Evolutionary conservation across 2,329 filamentous ascomycete genomes (phyloP).

Genomic region (Diaporthe sp.): DNA sequence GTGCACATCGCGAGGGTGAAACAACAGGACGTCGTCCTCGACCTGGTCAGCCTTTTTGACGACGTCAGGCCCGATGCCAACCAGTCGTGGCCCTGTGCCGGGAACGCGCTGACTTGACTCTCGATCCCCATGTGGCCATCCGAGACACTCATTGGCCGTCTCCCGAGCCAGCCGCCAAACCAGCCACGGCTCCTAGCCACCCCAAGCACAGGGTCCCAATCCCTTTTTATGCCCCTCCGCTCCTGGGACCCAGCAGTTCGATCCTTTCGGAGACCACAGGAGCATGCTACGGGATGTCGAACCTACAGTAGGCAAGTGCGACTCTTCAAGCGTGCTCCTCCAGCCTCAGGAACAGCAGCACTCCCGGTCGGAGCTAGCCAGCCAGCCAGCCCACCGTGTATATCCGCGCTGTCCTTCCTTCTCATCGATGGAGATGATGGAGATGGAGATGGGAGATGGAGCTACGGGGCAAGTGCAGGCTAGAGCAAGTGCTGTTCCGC

Average conservation of each 20-base stretch:
- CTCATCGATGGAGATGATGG: background rate
- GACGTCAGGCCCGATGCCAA: conserved; percentile 19
- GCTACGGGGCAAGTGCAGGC: background rate
- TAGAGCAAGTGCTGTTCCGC: background rate
- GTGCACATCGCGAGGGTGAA: background rate
- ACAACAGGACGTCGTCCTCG: background rate
- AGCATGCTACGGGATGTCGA: conserved; percentile 10
- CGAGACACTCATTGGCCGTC: conserved; percentile 34
- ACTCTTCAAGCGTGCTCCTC: background rate
- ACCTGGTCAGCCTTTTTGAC: background rate
- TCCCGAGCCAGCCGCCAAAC: conserved; percentile 30
- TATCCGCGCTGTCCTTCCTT: background rate
- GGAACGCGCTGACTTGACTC: conserved; percentile 38
- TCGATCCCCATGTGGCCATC: conserved; percentile 41
- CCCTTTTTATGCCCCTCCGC: background rate
- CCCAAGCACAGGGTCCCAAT: conserved; percentile 8
- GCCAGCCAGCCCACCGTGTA: background rate
- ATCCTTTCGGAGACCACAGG: background rate
- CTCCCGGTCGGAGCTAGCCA: conserved; percentile 13
- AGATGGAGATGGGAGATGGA: background rate
- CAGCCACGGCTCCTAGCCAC: background rate
- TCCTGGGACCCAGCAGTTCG: background rate
- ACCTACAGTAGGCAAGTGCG: conserved; percentile 4
- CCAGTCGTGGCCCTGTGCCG: background rate
- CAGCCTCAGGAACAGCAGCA: conserved; percentile 3